Evolutionary conservation across 495 filamentous ascomycete genomes (phyloP), one percentile per base, ranked within the genome.

Genomic region (Tuber brumale): DNA sequence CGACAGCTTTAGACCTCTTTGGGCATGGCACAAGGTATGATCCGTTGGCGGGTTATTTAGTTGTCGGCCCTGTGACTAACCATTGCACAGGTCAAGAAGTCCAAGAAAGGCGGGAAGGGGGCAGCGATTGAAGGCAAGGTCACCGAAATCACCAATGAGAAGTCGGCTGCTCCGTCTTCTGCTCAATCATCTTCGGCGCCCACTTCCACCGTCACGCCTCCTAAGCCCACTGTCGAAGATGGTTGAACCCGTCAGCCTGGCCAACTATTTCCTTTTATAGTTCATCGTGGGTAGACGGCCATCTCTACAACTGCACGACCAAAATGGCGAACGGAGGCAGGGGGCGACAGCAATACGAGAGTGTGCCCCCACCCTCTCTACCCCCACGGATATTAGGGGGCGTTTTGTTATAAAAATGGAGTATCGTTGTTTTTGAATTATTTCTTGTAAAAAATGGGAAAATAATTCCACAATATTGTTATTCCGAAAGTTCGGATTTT

Each of bases 11-110:
- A 92, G 92, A 85, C 96, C 96, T 41, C 84, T 95, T 46, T 98
- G 96, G 95, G 96, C 92, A 72, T 99, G 96, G 96, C 95, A 98
- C 84, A 94, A 98, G 91, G 95, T 97, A 84, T 80, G 41, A 10
- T 9, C 39, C 6, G 10, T 44, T 21, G n/a, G 43, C 46, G 6
- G 46, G 21, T 35, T 72, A 10, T 72, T 74, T 61, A 44, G 35
- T 43, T 31, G 35, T 48, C 66, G 9, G n/a, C 0, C 45, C 71
- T 37, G 44, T 78, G 46, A 77, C 44, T 74, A 21, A 71, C 35
- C 35, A 71, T 41, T 73, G n/a, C n/a, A 51, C 6, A 81, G 79
- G 79, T 81, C 23, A 79, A 79, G 51, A 81, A 78, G 39, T 75
- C 80, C 31, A 81, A 78, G 70, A 77, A 78, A 48, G 72, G 70